These are phyloP conservation scores for Aspergillus neotritici DNA, from an alignment of 2,329 filamentous ascomycete genomes.

Conservation along the genomic window DNA sequence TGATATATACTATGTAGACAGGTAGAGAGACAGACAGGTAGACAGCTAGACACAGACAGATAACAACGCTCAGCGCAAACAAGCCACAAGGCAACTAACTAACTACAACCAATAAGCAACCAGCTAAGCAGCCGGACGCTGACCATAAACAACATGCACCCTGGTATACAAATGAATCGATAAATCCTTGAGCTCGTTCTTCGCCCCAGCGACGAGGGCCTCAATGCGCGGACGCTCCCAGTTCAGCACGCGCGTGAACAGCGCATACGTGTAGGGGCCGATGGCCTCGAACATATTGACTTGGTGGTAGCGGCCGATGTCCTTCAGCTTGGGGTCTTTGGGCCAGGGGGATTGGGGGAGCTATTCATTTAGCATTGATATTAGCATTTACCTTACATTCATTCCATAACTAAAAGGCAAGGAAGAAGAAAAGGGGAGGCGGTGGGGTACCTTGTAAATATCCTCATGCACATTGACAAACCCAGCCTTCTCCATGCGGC, in stretches of 20 bases:
- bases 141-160: slow-evolving; percentile 28
- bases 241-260: slow-evolving; percentile 37
- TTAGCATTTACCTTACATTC: background rate
- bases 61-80: too few species aligned
- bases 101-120: too few species aligned
- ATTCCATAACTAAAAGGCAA: too few species aligned
- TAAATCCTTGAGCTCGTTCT: slow-evolving; percentile 33
- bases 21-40: too few species aligned
- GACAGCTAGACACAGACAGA: too few species aligned
- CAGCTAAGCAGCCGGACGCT: slow-evolving; percentile 7
- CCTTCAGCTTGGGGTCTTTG: slow-evolving; percentile 47
- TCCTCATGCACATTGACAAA: slow-evolving; percentile 50
- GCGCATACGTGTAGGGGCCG: slow-evolving; percentile 30
- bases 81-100: too few species aligned
- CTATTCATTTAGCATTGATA: slow-evolving; percentile 13
- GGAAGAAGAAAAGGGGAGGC: too few species aligned
- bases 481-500: slow-evolving; percentile 46
- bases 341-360: slow-evolving; percentile 52
- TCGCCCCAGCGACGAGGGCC: slow-evolving; percentile 34
- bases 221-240: slow-evolving; percentile 36
- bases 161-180: slow-evolving; percentile 34
- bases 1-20: too few species aligned
- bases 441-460: slow-evolving; percentile 36
- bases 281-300: slow-evolving; percentile 35
- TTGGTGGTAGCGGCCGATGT: slow-evolving; percentile 42